phyloP scores from a whole-genome alignment of 805 yeast genomes.

The Sugiyamaella mastotermitis region DNA sequence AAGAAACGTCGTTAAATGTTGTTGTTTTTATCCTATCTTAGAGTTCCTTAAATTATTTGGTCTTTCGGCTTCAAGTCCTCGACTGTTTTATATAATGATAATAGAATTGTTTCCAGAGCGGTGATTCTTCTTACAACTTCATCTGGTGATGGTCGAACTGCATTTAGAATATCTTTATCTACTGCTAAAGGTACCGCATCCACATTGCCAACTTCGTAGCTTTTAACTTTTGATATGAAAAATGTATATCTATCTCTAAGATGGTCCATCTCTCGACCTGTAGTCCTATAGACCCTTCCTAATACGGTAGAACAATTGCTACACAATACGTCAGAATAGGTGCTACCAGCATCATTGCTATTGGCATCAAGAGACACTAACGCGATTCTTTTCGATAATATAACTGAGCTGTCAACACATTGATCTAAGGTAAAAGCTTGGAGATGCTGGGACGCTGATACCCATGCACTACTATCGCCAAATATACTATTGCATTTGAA shows the following conservation, averaged over 20 bases:
- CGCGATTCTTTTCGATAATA: constrained; percentile 6
- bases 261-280: constrained; percentile 24
- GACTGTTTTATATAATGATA: constrained; percentile 8
- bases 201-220: constrained; percentile 21
- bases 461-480: constrained; percentile 25
- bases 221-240: constrained; percentile 15
- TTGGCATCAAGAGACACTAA: constrained; percentile 10
- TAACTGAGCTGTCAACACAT: too few relatives aligned
- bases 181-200: not conserved
- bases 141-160: constrained; percentile 12
- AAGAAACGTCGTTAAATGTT: not conserved
- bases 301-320: constrained; percentile 16
- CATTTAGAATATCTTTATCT: constrained; percentile 6
- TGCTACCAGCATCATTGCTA: constrained; percentile 21
- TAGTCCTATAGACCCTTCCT: constrained; percentile 23
- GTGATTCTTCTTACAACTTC: constrained; percentile 15
- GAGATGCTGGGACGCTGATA: constrained; percentile 18
- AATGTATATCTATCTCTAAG: constrained; percentile 23
- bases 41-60: too few relatives aligned
- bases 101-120: constrained; percentile 13
- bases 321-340: constrained; percentile 20
- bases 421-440: constrained; percentile 22
- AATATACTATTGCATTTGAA: constrained; percentile 20
- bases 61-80: too few relatives aligned
- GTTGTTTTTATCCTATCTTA: constrained; percentile 3